Percentiles rank a stretch among this genome's conserved stretches.
These are phyloP conservation scores for Artemisia annua DNA, from an alignment of 129 eudicot species.

Conservation along the genomic window DNA sequence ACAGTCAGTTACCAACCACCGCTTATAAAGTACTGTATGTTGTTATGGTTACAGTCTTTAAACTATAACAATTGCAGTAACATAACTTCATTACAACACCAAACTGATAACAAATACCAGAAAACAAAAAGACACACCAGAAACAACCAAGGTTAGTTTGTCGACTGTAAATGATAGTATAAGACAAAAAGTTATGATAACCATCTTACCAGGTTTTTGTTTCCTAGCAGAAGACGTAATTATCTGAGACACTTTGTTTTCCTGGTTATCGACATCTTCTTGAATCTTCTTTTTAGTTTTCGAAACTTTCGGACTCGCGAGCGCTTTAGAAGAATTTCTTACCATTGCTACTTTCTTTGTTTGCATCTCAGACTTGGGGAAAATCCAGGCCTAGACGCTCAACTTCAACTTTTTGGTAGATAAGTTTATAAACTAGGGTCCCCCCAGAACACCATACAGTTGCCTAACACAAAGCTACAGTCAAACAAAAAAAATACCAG, in stretches of 20 bases:
- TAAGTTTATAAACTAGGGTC: slow-evolving; percentile 3
- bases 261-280: slow-evolving; percentile 64
- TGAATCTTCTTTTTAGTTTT: slow-evolving; percentile 64
- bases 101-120: background rate
- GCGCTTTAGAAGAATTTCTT: slow-evolving; percentile 53
- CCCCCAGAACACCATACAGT: slow-evolving; percentile 16
- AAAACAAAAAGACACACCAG: background rate
- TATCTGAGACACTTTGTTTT: slow-evolving; percentile 68
- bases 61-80: background rate
- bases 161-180: background rate
- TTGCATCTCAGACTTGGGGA: slow-evolving; percentile 62
- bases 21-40: too few relatives aligned
- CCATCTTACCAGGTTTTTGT: slow-evolving; percentile 53
- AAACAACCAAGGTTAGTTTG: slow-evolving; percentile 12
- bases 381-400: slow-evolving; percentile 31
- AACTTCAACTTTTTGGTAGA: slow-evolving; percentile 18
- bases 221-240: slow-evolving; percentile 96
- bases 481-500: too few relatives aligned
- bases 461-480: slow-evolving; percentile 7
- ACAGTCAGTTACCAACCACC: too few relatives aligned
- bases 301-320: slow-evolving; percentile 64
- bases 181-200: slow-evolving; percentile 7
- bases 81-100: background rate
- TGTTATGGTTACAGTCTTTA: too few relatives aligned
- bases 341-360: slow-evolving; percentile 75